These are phyloP conservation scores for Pichia sp. DNA, from an alignment of 1,139 yeast species.

Conservation along the genomic window DNA sequence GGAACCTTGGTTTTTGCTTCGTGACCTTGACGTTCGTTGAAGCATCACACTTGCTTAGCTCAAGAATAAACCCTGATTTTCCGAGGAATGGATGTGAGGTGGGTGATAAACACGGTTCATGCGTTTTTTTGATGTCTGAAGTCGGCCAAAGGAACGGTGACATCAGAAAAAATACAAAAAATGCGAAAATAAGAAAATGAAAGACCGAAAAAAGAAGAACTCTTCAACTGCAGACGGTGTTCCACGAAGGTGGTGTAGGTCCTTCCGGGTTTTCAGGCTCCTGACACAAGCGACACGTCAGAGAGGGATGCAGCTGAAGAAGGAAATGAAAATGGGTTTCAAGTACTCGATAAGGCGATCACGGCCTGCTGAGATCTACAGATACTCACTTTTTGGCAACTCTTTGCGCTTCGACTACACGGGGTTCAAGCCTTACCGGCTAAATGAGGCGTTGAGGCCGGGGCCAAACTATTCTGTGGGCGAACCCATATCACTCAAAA, in stretches of 20 bases:
- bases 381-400: conserved; percentile 4
- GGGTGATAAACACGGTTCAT: too few relatives aligned
- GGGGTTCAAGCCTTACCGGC: conserved; percentile 3
- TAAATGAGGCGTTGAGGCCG: conserved; percentile 1
- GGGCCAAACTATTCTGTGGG: not conserved
- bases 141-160: not conserved
- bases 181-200: not conserved
- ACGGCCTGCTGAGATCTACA: conserved; percentile 9
- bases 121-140: too few relatives aligned
- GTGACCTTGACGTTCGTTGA: conserved; percentile 2
- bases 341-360: not conserved
- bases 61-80: too few relatives aligned
- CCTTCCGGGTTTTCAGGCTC: too few relatives aligned
- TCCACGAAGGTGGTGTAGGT: too few relatives aligned
- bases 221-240: too few relatives aligned
- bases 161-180: not conserved
- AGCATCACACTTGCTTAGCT: not conserved
- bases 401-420: conserved; percentile 4
- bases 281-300: too few relatives aligned
- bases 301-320: not conserved
- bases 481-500: not conserved
- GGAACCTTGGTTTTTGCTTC: not conserved
- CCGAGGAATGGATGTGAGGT: too few relatives aligned
- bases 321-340: not conserved
- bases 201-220: not conserved